These are phyloP conservation scores for Anisogramma anomala DNA, from an alignment of 2,329 filamentous ascomycete species.

Conservation along the genomic window DNA sequence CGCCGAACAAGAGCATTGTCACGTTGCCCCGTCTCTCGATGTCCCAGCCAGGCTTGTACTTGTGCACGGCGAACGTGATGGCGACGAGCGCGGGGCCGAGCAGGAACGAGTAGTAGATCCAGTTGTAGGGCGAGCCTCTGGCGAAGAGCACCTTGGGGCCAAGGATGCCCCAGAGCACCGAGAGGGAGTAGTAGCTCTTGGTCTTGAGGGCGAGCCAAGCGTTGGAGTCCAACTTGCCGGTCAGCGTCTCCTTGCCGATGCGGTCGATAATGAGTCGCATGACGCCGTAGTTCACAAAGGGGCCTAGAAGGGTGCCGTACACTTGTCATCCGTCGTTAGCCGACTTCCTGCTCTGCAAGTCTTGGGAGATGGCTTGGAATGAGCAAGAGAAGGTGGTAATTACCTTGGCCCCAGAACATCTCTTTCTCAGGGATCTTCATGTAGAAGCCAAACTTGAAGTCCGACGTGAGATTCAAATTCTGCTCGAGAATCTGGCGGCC, in stretches of 20 bases:
- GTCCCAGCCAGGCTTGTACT: conserved; percentile 20
- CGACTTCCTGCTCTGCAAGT: too few relatives aligned
- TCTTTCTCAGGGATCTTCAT: conserved; percentile 27
- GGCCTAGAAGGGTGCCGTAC: conserved; percentile 23
- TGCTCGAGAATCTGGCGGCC: conserved; percentile 25
- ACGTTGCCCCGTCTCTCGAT: conserved; percentile 21
- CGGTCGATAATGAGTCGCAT: conserved; percentile 21
- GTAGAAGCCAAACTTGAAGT: conserved; percentile 28
- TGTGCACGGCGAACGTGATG: conserved; percentile 19
- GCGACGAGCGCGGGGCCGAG: conserved; percentile 20
- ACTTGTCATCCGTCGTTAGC: too few relatives aligned
- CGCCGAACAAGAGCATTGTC: conserved; percentile 21
- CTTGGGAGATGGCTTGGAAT: too few relatives aligned
- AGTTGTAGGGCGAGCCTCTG: conserved; percentile 17
- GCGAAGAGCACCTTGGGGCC: conserved; percentile 23
- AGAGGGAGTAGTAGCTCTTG: conserved; percentile 21
- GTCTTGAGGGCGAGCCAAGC: conserved; percentile 23
- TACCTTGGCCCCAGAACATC: conserved; percentile 26
- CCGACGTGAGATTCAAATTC: conserved; percentile 20
- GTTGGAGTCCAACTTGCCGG: conserved; percentile 16
- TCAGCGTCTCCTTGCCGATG: conserved; percentile 18
- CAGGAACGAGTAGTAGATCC: conserved; percentile 22
- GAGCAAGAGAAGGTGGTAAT: too few relatives aligned
- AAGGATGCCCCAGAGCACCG: conserved; percentile 26
- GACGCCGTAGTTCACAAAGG: conserved; percentile 23